phyloP scores from a whole-genome alignment of 2,329 filamentous ascomycete species.

The Calonectria pseudoturangicola region DNA sequence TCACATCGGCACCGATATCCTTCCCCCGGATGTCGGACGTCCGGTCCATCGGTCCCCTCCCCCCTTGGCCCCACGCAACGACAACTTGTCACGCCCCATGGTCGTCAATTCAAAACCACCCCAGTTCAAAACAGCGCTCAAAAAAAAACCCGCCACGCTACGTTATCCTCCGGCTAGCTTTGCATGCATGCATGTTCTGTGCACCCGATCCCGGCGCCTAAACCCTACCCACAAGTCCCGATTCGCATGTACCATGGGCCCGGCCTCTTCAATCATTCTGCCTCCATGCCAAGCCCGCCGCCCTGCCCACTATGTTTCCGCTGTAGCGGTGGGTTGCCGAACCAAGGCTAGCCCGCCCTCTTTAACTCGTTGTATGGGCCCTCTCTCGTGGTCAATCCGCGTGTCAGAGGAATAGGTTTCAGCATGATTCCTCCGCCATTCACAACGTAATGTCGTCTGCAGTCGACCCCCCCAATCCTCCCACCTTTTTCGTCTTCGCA shows the following conservation, averaged over 20 bases:
- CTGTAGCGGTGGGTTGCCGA: slow-evolving; percentile 13
- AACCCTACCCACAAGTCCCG: slow-evolving; percentile 19
- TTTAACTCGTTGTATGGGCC: neutral
- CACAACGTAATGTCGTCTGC: neutral
- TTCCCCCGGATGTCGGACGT: slow-evolving; percentile 42
- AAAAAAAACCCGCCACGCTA: slow-evolving; percentile 1
- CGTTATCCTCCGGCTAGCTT: slow-evolving; percentile 4
- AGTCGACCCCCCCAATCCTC: neutral
- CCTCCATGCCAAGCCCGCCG: slow-evolving; percentile 22
- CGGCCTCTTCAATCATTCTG: slow-evolving; percentile 17
- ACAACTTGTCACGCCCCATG: slow-evolving; percentile 14
- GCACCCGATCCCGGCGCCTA: slow-evolving; percentile 21
- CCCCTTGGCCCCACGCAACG: slow-evolving; percentile 30
- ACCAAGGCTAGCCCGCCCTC: neutral
- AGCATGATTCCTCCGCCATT: slow-evolving; percentile 32
- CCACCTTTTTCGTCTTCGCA: neutral
- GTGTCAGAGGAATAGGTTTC: slow-evolving; percentile 28
- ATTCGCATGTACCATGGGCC: neutral
- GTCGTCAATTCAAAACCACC: slow-evolving; percentile 23
- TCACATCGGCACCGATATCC: slow-evolving; percentile 41
- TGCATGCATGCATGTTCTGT: neutral
- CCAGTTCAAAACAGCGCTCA: neutral
- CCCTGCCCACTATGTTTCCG: slow-evolving; percentile 12
- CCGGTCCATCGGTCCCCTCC: slow-evolving; percentile 35
- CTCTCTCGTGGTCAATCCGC: slow-evolving; percentile 5